Conservation (phyloP, 164 flowering plant genomes). For the Aristolochia californica region DNA sequence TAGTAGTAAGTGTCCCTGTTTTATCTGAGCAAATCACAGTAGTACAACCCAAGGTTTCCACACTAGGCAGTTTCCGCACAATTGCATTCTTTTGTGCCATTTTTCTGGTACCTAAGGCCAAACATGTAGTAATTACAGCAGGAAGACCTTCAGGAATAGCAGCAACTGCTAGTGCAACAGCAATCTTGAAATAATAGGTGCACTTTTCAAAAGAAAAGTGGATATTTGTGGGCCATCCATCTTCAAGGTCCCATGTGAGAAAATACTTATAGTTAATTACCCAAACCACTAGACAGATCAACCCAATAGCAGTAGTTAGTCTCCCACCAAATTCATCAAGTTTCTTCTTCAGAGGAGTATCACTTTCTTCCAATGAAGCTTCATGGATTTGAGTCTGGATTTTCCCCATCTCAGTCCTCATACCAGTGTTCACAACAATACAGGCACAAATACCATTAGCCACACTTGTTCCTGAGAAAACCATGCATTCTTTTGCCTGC, state of each 20-base stretch:
- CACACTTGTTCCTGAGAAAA: conserved; percentile 83
- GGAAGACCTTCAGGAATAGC: conserved; percentile 97
- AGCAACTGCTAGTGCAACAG: conserved; percentile 90
- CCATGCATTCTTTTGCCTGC: conserved; percentile 83
- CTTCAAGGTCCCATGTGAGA: conserved; percentile 54
- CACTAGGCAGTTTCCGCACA: conserved; percentile 82
- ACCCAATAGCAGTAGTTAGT: conserved; percentile 67
- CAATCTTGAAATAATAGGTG: conserved; percentile 85
- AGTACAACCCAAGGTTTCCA: conserved; percentile 89
- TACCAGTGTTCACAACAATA: conserved; percentile 57
- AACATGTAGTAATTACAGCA: conserved; percentile 84
- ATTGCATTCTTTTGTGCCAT: conserved; percentile 96
- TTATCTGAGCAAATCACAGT: conserved; percentile 92
- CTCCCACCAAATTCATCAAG: conserved; percentile 81
- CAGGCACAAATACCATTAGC: conserved; percentile 75
- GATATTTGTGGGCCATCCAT: conserved; percentile 70
- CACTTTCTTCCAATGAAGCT: conserved; percentile 71
- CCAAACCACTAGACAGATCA: conserved; percentile 77
- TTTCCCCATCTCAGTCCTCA: conserved; percentile 85
- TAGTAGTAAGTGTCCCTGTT: conserved; percentile 86
- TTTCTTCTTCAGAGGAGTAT: conserved; percentile 80
- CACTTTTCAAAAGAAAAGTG: conserved; percentile 78
- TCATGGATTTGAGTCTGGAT: conserved; percentile 85
- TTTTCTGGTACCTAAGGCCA: conserved; percentile 81
- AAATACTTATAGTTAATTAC: conserved; percentile 73